Evolutionary conservation across 2,329 filamentous ascomycete species (phyloP).

Genomic region (Curvularia verruculosa): DNA sequence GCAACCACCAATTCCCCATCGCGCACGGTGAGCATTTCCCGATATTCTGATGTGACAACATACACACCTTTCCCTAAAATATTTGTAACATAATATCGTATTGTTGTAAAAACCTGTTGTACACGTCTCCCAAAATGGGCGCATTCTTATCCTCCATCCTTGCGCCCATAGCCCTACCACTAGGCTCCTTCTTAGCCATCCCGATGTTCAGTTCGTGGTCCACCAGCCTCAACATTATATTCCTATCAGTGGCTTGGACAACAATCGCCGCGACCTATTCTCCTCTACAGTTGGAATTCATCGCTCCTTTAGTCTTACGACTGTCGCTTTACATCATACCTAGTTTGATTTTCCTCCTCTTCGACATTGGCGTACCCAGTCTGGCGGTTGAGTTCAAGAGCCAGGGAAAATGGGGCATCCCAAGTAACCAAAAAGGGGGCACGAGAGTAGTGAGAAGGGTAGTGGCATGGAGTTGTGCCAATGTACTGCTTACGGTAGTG

Average conservation of each 20-base stretch:
- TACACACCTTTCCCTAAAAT: neutral
- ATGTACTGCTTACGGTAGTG: conserved; percentile 60
- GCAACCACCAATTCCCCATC: neutral
- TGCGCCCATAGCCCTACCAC: conserved; percentile 46
- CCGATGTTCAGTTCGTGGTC: conserved; percentile 76
- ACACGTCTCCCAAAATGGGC: conserved; percentile 29
- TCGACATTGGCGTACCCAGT: conserved; percentile 74
- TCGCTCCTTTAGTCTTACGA: conserved; percentile 71
- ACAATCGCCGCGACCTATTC: conserved; percentile 80
- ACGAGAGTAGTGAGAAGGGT: conserved; percentile 56
- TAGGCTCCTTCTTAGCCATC: conserved; percentile 70
- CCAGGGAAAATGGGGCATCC: conserved; percentile 61
- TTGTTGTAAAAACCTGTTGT: neutral
- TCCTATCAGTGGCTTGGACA: conserved; percentile 91
- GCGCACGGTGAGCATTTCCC: neutral
- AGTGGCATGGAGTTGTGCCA: conserved; percentile 60
- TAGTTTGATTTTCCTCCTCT: conserved; percentile 71
- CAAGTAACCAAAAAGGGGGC: conserved; percentile 48
- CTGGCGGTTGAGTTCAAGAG: conserved; percentile 72
- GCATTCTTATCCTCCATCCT: conserved; percentile 37
- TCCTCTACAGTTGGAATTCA: conserved; percentile 74
- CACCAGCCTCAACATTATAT: conserved; percentile 81
- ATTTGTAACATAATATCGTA: neutral
- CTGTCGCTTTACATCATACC: conserved; percentile 75
- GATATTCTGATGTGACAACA: neutral